phyloP scores from a whole-genome alignment of 768 basidiomycete species.

The Leucogyrophana mollusca region DNA sequence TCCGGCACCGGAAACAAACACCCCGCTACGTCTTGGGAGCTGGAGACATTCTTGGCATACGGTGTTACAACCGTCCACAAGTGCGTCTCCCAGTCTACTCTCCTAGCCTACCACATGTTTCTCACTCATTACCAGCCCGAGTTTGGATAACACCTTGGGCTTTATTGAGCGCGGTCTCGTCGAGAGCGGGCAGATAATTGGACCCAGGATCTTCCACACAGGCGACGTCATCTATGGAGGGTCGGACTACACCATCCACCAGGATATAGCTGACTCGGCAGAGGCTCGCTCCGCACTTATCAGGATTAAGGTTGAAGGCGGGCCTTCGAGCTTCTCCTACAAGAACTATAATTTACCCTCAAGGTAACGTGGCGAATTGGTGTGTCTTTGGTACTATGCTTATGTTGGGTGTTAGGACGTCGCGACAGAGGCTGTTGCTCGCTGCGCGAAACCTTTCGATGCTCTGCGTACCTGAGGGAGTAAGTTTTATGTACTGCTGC shows the following conservation, averaged over 20 bases:
- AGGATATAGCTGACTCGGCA: conserved; percentile 58
- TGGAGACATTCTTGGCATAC: conserved; percentile 73
- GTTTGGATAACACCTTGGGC: conserved; percentile 57
- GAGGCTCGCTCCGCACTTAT: conserved; percentile 67
- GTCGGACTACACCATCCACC: conserved; percentile 54
- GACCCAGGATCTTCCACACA: conserved; percentile 72
- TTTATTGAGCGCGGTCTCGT: conserved; percentile 67
- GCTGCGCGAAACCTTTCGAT: conserved; percentile 62
- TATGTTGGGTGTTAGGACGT: conserved; percentile 42
- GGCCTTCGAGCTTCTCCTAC: conserved; percentile 68
- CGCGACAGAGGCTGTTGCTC: conserved; percentile 62
- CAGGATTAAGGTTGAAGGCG: conserved; percentile 72
- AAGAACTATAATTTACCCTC: conserved; percentile 77
- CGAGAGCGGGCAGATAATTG: conserved; percentile 66
- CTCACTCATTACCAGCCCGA: conserved; percentile 45
- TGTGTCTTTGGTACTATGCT: too few species aligned
- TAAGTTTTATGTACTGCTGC: conserved; percentile 19
- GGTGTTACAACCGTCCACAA: conserved; percentile 79
- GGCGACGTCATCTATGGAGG: conserved; percentile 54
- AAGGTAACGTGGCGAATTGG: conserved; percentile 36
- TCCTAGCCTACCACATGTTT: neutral
- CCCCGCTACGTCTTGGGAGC: conserved; percentile 71
- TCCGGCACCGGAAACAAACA: conserved; percentile 47
- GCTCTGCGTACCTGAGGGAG: conserved; percentile 73
- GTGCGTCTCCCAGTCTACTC: conserved; percentile 35